A percentile compares a stretch with the other conserved stretches of the same genome.
Evolutionary conservation across 768 basidiomycete genomes (phyloP).

Genomic region (Goffeauzyma gilvescens): DNA sequence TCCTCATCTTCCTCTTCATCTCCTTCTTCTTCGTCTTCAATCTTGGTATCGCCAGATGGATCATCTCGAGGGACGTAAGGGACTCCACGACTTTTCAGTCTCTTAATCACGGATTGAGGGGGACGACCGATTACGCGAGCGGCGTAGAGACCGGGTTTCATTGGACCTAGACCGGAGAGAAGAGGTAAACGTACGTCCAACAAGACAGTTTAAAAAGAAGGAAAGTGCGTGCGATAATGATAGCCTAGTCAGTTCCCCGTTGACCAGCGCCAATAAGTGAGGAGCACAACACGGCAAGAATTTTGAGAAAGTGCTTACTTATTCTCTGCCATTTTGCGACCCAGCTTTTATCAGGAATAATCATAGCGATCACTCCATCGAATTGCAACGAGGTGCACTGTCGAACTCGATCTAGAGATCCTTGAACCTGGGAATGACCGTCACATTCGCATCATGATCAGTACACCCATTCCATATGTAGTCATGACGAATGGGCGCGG

Average conservation of each 20-base stretch:
- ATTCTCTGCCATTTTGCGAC: constrained; percentile 91
- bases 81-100: constrained; percentile 5
- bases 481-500: not conserved
- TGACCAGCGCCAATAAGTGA: too few relatives aligned
- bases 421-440: constrained; percentile 50
- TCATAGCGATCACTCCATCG: constrained; percentile 75
- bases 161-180: constrained; percentile 47
- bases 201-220: too few relatives aligned
- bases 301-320: constrained; percentile 39
- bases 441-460: not conserved
- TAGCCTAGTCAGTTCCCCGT: too few relatives aligned
- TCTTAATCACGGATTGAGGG: constrained; percentile 23
- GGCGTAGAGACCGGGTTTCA: constrained; percentile 80
- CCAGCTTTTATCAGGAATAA: constrained; percentile 77
- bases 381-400: constrained; percentile 80
- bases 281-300: not conserved
- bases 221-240: too few relatives aligned
- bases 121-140: constrained; percentile 40
- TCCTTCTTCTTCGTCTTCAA: constrained; percentile 12
- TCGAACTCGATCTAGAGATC: constrained; percentile 58
- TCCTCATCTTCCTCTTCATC: constrained; percentile 10
- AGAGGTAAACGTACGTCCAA: too few relatives aligned
- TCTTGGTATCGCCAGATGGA: constrained; percentile 33
- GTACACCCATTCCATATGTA: too few relatives aligned
- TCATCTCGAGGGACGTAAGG: constrained; percentile 29